A percentile compares a stretch with the other conserved stretches of the same genome.
Conservation (phyloP, 768 basidiomycete species). For the Porpolomopsis calyptriformis region DNA sequence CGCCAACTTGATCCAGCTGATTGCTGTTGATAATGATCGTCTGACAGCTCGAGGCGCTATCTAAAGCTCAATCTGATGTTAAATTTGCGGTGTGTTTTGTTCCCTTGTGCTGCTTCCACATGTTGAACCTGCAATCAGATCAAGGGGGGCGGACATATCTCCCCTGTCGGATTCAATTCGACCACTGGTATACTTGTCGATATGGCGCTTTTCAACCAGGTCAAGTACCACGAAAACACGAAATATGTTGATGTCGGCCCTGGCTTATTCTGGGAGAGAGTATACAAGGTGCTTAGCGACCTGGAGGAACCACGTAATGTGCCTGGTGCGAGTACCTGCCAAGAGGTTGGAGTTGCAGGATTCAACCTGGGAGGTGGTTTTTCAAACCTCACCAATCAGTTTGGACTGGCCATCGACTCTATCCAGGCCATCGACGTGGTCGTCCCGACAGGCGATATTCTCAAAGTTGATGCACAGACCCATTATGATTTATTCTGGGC, state of each 20-base stretch:
- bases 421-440: neutral
- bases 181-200: neutral
- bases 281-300: neutral
- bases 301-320: neutral
- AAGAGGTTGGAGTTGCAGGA: neutral
- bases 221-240: neutral
- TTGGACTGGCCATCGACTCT: neutral
- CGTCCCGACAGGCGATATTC: neutral
- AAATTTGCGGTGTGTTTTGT: neutral
- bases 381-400: neutral
- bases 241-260: neutral
- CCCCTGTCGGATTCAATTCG: neutral
- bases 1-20: neutral
- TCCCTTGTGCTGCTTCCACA: neutral
- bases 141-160: constrained; percentile 2
- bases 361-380: constrained; percentile 2
- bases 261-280: neutral
- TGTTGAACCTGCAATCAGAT: neutral
- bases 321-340: neutral
- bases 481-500: neutral
- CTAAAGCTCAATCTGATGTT: neutral
- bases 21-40: neutral
- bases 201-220: neutral
- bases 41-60: neutral
- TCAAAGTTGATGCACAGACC: neutral